Evolutionary conservation across 352 stramenopile species (phyloP), one percentile per base, ranked within the genome.

Genomic region (Globisporangium rhizosaccharum): DNA sequence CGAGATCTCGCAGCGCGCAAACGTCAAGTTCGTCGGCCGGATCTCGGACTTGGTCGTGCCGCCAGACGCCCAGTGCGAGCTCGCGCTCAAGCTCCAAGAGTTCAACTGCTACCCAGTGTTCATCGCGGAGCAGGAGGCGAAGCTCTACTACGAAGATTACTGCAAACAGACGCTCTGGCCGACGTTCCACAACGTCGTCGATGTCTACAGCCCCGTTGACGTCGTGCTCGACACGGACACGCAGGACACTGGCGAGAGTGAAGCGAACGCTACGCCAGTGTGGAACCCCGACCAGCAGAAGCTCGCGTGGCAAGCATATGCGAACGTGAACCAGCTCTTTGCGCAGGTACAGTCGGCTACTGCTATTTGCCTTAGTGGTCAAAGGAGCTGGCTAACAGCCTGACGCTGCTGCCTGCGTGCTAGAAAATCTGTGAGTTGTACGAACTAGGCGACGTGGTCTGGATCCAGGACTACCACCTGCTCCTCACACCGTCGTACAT

Each of bases 401-500:
- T 44, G 39, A 11, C 5, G 50, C 11, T 59, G 20, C 47, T 20
- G 10, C 41, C 14, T 11, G n/a, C 12, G 12, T 23, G 17, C 14
- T 62, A 87, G 70, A 81, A 77, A 62, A 85, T 89, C 20, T 87
- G 78, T 44, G 78, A 92, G 33, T 33, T 93, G 10, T 92, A 93
- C 51, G 81, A 90, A 33, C 73, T 67, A 18, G 85, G 88, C 14
- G 85, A 97, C 52, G 73, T 97, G 39, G 78, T 99, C 20, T 99
- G 97, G 97, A 87, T 99, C 37, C 96, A 99, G 63, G 97, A 98
- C 59, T 99, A 99, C 67, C 96, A 99, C 70, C 71, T 99, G 23
- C 75, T 99, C 51, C 85, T 99, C 10, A 86, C 98, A 30, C 97
- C 97, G 6, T 97, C 85, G 18, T 99, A 98, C 60, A 85, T 99